Percentiles rank a stretch among this genome's conserved stretches.
Evolutionary conservation across 768 basidiomycete species (phyloP).

Genomic region (Gloeopeniophorella convolvens): DNA sequence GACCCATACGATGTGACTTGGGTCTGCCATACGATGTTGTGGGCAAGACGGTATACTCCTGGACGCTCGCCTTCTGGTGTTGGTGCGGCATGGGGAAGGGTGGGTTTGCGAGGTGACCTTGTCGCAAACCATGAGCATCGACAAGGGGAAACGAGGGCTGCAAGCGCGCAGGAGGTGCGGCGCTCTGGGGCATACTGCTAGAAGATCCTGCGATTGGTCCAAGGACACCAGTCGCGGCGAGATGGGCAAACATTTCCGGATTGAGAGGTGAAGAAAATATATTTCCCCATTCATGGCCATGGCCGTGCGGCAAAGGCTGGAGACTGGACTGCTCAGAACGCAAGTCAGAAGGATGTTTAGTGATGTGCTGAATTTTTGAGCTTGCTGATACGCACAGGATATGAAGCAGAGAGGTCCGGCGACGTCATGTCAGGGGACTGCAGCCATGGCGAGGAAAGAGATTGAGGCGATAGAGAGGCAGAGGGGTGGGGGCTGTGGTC

Average conservation of each 20-base stretch:
- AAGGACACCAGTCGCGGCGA: conserved; percentile 55
- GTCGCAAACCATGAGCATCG: conserved; percentile 2
- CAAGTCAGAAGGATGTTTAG: conserved; percentile 14
- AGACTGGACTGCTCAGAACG: conserved; percentile 22
- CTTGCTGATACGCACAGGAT: conserved; percentile 16
- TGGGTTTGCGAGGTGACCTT: not conserved
- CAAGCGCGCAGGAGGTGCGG: conserved; percentile 22
- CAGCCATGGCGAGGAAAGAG: conserved; percentile 29
- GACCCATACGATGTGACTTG: not conserved
- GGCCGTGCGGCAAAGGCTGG: conserved; percentile 25
- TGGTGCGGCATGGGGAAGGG: conserved; percentile 1
- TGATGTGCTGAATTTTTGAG: not conserved
- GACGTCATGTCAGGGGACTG: conserved; percentile 25
- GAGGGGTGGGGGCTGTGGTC: conserved; percentile 12
- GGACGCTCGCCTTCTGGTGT: conserved; percentile 1
- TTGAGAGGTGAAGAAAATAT: conserved; percentile 59
- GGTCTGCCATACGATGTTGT: not conserved
- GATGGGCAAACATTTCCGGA: conserved; percentile 51
- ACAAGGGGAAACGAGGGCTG: not conserved
- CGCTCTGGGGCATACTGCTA: conserved; percentile 36
- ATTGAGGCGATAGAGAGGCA: conserved; percentile 18
- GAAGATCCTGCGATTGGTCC: conserved; percentile 32
- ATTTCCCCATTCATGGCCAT: conserved; percentile 44
- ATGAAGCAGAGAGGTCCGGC: conserved; percentile 18
- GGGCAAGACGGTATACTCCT: not conserved